Conservation (phyloP, 2,329 filamentous ascomycete genomes). For the Sclerotinia nivalis region DNA sequence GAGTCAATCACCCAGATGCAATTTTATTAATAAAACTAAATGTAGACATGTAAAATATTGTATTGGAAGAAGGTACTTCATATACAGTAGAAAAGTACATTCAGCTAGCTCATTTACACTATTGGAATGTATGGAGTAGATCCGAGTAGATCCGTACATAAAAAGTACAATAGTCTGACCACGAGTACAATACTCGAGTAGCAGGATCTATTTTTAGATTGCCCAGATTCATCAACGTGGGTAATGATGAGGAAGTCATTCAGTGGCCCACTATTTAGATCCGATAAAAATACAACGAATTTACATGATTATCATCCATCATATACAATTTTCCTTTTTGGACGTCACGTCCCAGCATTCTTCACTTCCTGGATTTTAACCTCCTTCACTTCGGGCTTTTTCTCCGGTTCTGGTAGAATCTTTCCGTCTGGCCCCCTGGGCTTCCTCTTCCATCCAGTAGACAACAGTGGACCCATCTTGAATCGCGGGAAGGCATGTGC, state of each 20-base stretch:
- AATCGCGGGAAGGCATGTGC: conserved; percentile 89
- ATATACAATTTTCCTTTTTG: conserved; percentile 27
- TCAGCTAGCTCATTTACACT: neutral
- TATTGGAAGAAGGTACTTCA: neutral
- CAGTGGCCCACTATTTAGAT: conserved; percentile 3
- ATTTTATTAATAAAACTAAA: too few species aligned
- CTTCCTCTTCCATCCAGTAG: conserved; percentile 78
- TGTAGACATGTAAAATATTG: too few species aligned
- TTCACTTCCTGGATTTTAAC: conserved; percentile 29
- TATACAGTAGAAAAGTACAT: too few species aligned
- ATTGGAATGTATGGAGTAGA: conserved; percentile 2
- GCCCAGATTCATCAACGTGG: neutral
- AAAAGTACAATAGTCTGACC: neutral
- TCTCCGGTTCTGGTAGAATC: conserved; percentile 34
- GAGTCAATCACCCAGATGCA: neutral
- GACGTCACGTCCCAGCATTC: conserved; percentile 12
- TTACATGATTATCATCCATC: conserved; percentile 19
- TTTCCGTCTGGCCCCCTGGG: conserved; percentile 50
- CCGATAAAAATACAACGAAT: conserved; percentile 23
- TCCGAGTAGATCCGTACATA: neutral
- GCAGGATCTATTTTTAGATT: neutral
- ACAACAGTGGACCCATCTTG: conserved; percentile 73
- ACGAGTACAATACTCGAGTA: neutral
- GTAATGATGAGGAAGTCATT: neutral
- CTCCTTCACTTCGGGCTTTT: conserved; percentile 24